Conservation (phyloP, 2,329 filamentous ascomycete species). For the Fusarium chuoi region DNA sequence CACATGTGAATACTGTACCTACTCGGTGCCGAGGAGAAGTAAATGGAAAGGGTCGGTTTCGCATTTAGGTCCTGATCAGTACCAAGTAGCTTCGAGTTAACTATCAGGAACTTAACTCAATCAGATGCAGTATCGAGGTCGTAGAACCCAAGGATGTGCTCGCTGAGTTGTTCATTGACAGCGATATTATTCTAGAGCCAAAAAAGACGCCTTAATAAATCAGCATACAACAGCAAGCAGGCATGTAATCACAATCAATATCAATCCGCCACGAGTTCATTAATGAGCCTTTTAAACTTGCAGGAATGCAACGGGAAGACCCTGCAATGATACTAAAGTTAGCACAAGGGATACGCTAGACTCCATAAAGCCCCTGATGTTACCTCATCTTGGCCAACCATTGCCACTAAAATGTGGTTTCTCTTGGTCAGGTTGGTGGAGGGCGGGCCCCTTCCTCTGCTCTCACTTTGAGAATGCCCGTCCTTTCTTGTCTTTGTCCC, state of each 20-base stretch:
- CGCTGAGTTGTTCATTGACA: not conserved
- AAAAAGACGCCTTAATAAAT: not conserved
- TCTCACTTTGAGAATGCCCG: constrained; percentile 16
- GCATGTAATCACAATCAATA: not conserved
- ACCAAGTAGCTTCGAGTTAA: not conserved
- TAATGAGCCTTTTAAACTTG: constrained; percentile 6
- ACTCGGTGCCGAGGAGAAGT: not conserved
- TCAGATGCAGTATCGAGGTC: not conserved
- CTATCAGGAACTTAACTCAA: not conserved
- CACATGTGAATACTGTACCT: not conserved
- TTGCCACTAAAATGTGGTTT: constrained; percentile 8
- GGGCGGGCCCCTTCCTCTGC: not conserved
- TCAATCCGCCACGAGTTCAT: not conserved
- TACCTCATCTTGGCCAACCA: constrained; percentile 20
- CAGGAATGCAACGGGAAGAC: not conserved
- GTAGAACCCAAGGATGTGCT: not conserved
- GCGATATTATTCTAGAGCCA: not conserved
- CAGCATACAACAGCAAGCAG: not conserved
- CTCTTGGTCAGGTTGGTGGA: constrained; percentile 12
- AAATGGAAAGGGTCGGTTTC: not conserved
- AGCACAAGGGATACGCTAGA: constrained; percentile 13
- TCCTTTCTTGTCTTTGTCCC: constrained; percentile 11
- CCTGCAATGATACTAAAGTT: constrained; percentile 12
- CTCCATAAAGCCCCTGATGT: constrained; percentile 12
- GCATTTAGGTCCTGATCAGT: not conserved